These are phyloP conservation scores for Monocercomonoides exilis DNA, from an alignment of 78 protist species.

Conservation along the genomic window DNA sequence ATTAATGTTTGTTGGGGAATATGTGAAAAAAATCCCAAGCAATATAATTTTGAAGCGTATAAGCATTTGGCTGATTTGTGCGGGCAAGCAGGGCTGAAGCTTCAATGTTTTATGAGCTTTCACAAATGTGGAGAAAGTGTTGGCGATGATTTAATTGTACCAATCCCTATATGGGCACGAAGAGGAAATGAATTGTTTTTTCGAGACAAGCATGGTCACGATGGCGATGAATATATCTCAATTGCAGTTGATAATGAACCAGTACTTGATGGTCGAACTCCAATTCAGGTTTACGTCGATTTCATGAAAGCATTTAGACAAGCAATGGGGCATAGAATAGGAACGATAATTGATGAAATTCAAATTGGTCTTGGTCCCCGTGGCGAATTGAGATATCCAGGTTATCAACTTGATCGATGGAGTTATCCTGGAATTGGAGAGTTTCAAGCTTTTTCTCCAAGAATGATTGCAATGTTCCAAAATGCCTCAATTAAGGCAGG, in stretches of 20 bases:
- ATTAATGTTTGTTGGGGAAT: constrained; percentile 80
- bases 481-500: constrained; percentile 41
- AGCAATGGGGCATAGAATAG: constrained; percentile 18
- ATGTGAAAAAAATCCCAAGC: constrained; percentile 32
- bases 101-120: constrained; percentile 49
- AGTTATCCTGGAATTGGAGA: constrained; percentile 68
- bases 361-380: constrained; percentile 80
- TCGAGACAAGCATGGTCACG: constrained; percentile 41
- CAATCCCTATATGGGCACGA: constrained; percentile 16
- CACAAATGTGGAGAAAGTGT: constrained; percentile 72
- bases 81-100: constrained; percentile 31
- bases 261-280: constrained; percentile 49
- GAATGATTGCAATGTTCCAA: constrained; percentile 43
- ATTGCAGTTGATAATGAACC: constrained; percentile 51
- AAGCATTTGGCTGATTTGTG: constrained; percentile 28
- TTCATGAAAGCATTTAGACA: constrained; percentile 44
- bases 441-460: constrained; percentile 71
- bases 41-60: constrained; percentile 23
- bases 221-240: constrained; percentile 57
- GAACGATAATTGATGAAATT: constrained; percentile 36
- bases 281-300: constrained; percentile 62
- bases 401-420: constrained; percentile 71
- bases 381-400: constrained; percentile 80
- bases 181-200: constrained; percentile 43
- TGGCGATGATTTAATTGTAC: constrained; percentile 9